Evolutionary conservation across 1,284 basidiomycete species (phyloP).

Genomic region (Gymnopus androsaceus): DNA sequence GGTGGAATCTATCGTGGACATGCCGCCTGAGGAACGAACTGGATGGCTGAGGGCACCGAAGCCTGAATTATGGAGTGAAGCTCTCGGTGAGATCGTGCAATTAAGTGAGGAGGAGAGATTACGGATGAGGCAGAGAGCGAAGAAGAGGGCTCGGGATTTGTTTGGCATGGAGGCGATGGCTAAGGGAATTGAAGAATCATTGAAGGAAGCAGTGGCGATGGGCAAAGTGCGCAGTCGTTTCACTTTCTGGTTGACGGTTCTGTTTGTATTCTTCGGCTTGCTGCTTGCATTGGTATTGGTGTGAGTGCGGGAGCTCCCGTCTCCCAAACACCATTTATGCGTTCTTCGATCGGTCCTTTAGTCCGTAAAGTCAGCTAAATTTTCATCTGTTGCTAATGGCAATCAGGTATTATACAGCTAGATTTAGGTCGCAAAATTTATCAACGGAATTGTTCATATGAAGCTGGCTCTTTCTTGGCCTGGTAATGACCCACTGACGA

Average conservation of each 20-base stretch:
- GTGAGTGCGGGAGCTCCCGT: no score
- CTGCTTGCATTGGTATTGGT: conserved; percentile 6
- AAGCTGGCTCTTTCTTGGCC: no score
- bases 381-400: no score
- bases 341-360: no score
- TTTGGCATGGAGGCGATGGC: conserved; percentile 66
- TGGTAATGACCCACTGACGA: no score
- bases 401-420: no score
- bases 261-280: neutral
- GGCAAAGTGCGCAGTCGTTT: conserved; percentile 30
- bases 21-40: conserved; percentile 40
- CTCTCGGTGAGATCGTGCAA: conserved; percentile 61
- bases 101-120: conserved; percentile 49
- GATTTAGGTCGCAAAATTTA: no score
- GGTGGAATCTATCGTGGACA: conserved; percentile 69
- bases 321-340: no score
- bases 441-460: no score
- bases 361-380: no score
- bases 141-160: conserved; percentile 9
- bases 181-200: conserved; percentile 52
- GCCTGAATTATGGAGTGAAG: conserved; percentile 67
- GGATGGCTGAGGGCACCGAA: conserved; percentile 75
- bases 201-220: conserved; percentile 54
- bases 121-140: conserved; percentile 56
- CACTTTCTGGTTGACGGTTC: neutral